Percentiles rank a stretch among this genome's conserved stretches.
Conservation (phyloP, 371 early-diverging fungal genomes). For the Haplosporangium sp. region DNA sequence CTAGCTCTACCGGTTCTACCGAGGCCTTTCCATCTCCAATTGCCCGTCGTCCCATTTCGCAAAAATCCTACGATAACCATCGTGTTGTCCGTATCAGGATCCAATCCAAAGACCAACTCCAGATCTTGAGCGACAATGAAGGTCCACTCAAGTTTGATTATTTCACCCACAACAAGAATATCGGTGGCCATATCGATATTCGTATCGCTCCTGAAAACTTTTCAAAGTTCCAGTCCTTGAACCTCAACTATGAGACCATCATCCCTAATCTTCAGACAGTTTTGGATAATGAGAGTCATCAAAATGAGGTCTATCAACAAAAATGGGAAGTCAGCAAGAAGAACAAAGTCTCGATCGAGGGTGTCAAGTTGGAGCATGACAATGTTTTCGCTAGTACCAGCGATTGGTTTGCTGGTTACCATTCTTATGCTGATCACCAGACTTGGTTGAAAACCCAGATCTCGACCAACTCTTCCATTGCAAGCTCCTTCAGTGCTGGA, state of each 20-base stretch:
- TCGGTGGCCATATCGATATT: conserved; percentile 38
- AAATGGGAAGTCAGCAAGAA: conserved; percentile 15
- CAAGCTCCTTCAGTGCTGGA: conserved; percentile 35
- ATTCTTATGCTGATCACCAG: conserved; percentile 38
- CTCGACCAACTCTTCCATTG: conserved; percentile 33
- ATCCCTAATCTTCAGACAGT: conserved; percentile 36
- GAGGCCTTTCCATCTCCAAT: background rate
- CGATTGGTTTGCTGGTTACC: conserved; percentile 46
- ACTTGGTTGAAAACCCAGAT: conserved; percentile 43
- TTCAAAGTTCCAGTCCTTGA: conserved; percentile 28
- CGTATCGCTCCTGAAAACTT: conserved; percentile 37
- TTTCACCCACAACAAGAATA: conserved; percentile 39
- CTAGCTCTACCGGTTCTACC: conserved; percentile 3
- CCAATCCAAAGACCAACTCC: conserved; percentile 29
- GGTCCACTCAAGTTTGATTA: conserved; percentile 29
- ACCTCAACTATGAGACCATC: conserved; percentile 14
- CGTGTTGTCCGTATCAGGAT: conserved; percentile 41
- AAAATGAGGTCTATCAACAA: conserved; percentile 18
- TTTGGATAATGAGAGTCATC: conserved; percentile 16
- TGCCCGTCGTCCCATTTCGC: background rate
- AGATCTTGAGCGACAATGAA: conserved; percentile 31
- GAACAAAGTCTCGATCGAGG: background rate
- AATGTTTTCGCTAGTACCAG: conserved; percentile 26
- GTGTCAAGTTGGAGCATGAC: background rate
- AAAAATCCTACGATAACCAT: conserved; percentile 25